Evolutionary conservation across 1,284 basidiomycete genomes (phyloP).

Genomic region (Trichosporon asahii): DNA sequence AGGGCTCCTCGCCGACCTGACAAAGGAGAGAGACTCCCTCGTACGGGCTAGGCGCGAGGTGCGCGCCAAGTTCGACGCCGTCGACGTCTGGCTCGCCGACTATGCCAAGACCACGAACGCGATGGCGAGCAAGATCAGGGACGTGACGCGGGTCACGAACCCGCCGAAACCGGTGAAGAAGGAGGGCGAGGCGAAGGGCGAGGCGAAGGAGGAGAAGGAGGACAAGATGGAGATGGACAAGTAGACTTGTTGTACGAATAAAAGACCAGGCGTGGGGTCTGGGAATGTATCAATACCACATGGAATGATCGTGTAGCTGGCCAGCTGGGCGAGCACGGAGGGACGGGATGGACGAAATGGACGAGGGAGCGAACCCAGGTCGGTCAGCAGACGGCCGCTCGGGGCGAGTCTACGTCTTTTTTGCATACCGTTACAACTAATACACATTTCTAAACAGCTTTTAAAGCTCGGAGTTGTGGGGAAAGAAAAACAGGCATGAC

Average conservation of each 20-base stretch:
- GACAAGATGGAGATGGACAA: background rate
- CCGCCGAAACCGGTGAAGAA: background rate
- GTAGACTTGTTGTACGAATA: background rate
- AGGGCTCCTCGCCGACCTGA: constrained; percentile 29
- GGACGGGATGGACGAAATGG: no score
- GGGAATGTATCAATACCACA: no score
- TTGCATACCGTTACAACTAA: background rate
- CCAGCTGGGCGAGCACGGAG: no score
- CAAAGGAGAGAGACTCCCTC: constrained; percentile 38
- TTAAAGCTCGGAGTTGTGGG: no score
- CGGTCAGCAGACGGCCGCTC: no score
- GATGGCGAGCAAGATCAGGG: constrained; percentile 32
- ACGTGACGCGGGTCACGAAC: constrained; percentile 22
- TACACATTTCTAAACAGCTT: background rate
- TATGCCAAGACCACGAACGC: constrained; percentile 36
- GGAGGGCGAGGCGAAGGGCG: background rate
- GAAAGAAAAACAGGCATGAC: no score
- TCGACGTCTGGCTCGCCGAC: constrained; percentile 37
- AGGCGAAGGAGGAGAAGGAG: background rate
- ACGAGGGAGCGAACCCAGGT: no score
- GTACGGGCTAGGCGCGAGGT: constrained; percentile 43
- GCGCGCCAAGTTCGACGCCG: constrained; percentile 37
- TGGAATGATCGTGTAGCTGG: no score
- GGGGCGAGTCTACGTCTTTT: no score
- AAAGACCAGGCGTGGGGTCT: background rate